phyloP scores from a whole-genome alignment of 2,329 filamentous ascomycete genomes.

The Fusarium virguliforme region DNA sequence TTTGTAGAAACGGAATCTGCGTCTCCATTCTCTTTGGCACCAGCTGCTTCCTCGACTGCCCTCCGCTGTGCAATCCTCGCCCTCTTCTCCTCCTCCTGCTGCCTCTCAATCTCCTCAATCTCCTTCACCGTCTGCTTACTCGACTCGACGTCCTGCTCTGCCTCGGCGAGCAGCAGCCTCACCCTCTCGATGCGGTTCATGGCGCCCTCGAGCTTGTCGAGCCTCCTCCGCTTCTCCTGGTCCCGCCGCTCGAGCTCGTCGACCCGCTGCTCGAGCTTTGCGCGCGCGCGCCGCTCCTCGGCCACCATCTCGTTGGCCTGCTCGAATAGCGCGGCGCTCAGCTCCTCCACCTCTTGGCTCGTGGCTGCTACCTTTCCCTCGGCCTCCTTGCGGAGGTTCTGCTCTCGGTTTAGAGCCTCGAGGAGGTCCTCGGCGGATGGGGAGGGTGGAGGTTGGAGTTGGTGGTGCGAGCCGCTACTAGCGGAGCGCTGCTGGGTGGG shows the following conservation, averaged over 20 bases:
- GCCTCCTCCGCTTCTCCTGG: constrained; percentile 75
- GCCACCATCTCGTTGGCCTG: constrained; percentile 93
- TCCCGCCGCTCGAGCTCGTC: constrained; percentile 79
- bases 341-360: constrained; percentile 81
- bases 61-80: constrained; percentile 4
- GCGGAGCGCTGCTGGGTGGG: constrained; percentile 37
- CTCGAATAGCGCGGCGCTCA: constrained; percentile 82
- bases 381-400: constrained; percentile 76
- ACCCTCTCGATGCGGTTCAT: constrained; percentile 81
- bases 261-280: constrained; percentile 80
- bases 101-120: constrained; percentile 39
- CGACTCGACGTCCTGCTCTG: constrained; percentile 43
- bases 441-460: constrained; percentile 39
- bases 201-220: constrained; percentile 81
- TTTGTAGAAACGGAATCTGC: constrained; percentile 21
- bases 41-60: constrained; percentile 15
- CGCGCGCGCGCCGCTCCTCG: constrained; percentile 78
- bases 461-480: constrained; percentile 40
- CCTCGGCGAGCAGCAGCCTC: constrained; percentile 70
- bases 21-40: constrained; percentile 16
- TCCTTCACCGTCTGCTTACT: constrained; percentile 42
- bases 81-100: constrained; percentile 38
- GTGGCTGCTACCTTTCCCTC: constrained; percentile 78
- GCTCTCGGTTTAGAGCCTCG: constrained; percentile 76
- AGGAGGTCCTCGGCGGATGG: constrained; percentile 68